Evolutionary conservation across 192 early-diverging fungal genomes (phyloP), one percentile per base, ranked within the genome.

Genomic region (Fimicolochytrium jonesii): DNA sequence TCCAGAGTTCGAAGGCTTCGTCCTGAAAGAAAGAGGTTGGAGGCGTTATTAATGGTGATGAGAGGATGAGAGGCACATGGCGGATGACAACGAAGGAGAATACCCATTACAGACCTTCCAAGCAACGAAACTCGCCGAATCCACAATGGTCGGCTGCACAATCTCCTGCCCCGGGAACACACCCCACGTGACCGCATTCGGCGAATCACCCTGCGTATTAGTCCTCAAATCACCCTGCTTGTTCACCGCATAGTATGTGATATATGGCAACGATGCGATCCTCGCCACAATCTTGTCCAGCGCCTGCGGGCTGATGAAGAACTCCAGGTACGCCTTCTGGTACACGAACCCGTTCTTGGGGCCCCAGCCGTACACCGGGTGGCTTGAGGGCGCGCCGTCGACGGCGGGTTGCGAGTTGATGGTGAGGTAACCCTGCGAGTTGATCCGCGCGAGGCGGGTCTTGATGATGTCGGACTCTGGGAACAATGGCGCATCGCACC

Each of bases 121-220:
- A 0, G 92, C 92, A 69, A 91, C 71, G 71, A 97, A 97, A 47
- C 84, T 87, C 49, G 77, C 74, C 26, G 81, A 64, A 61, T 97
- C 94, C 39, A 97, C 93, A 72, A 97, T 88, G 11, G 94, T 97
- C 17, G 93, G 93, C 77, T 97, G 94, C 39, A 95, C 78, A 50
- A 97, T 91, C 76, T 97, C 94, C 66, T 92, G 90, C 34, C 93
- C 92, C 0, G 92, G 92, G 86, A 97, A 97, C 32, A 97, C 93
- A 46, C 94, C 94, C 94, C 94, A 97, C 13, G 94, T 97, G 35
- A 97, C 92, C 4, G 94, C 94, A 64, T 94, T 98, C n/a, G 94
- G 89, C 13, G 82, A 79, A 68, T 93, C 92, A 34, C 73, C 79
- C 28, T 85, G 73, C 48, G 86, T 89, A 72, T 98, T 98, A 36